Base-by-base conservation (phyloP, 441 rosid species). In the Pelargonium hybrid region DNA sequence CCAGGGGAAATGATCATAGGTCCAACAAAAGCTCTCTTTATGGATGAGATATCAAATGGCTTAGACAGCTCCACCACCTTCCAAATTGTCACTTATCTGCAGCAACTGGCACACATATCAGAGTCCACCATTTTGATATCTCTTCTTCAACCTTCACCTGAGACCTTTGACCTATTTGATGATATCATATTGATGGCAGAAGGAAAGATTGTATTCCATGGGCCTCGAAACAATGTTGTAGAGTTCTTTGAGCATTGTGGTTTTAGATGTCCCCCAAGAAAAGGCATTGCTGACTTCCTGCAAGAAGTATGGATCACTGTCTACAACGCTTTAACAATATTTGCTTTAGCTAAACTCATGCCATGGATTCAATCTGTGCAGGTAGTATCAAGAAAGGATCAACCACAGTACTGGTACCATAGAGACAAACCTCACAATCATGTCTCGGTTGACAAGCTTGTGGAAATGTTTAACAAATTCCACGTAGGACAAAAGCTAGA, bases 341-440 rank as follows among this genome's bases (percentile, higher is more conserved):
- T 4, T 31, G 4, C 5, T 7, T 7, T 31, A 5, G n/a, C 41
- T 67, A 13, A 13, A n/a, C 13, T 14, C 43, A 11, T 66, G 45
- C 9, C 70, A n/a, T 5, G 39, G 39, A 17, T 18, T 50, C n/a
- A 18, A 43, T 23, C 61, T 15, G 26, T 45, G 17, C 77, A 86
- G 90, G 82, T 86, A 17, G 77, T 82, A 61, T 86, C 90, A 1
- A 80, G 66, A 52, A 86, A 86, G 70, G 90, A 86, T 77, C 90
- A 84, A 72, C 80, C 65, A 1, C 88, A 86, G 57, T 86, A 79
- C 64, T 86, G 88, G 90, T 48, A 71, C 63, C 26, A 14, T 37
- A 50, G 57, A 0, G 75, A 76, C 3, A 48, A 69, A 31, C 82
- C 77, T 1, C 77, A 83, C 52, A 41, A 74, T 66, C 82, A 77